These are phyloP conservation scores for Aspergillus ochraceus DNA, from an alignment of 2,329 filamentous ascomycete genomes.

Conservation along the genomic window DNA sequence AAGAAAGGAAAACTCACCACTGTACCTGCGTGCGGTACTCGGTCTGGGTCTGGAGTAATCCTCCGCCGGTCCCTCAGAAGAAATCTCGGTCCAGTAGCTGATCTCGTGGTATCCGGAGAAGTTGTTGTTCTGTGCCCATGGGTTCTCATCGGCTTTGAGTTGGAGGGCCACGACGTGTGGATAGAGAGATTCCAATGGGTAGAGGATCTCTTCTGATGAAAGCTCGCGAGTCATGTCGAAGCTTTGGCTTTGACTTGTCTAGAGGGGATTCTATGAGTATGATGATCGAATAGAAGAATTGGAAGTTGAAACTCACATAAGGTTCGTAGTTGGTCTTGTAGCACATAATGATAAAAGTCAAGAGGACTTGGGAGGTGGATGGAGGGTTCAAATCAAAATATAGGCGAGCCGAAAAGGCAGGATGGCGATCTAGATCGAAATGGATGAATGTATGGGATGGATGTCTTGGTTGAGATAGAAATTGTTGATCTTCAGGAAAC, in stretches of 20 bases:
- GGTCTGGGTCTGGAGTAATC: slow-evolving; percentile 15
- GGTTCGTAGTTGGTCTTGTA: slow-evolving; percentile 44
- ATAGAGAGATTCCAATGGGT: slow-evolving; percentile 35
- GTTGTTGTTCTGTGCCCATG: slow-evolving; percentile 25
- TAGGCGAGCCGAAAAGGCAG: neutral
- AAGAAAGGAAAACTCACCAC: slow-evolving; percentile 23
- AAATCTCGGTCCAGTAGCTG: slow-evolving; percentile 34
- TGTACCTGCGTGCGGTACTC: slow-evolving; percentile 19
- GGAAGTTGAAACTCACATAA: slow-evolving; percentile 30
- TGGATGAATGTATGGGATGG: neutral
- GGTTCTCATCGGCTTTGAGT: slow-evolving; percentile 30
- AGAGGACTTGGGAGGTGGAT: neutral
- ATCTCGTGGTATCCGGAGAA: slow-evolving; percentile 31
- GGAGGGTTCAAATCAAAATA: neutral
- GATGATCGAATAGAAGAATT: neutral
- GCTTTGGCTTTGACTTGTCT: slow-evolving; percentile 26
- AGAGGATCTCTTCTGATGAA: slow-evolving; percentile 31
- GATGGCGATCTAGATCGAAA: neutral
- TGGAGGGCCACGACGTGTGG: slow-evolving; percentile 40
- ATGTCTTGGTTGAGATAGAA: neutral
- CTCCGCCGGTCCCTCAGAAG: slow-evolving; percentile 26
- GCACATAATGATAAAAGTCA: slow-evolving; percentile 26
- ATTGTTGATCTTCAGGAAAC: neutral
- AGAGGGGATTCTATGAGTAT: neutral
- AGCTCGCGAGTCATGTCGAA: slow-evolving; percentile 27